Evolutionary conservation across 352 stramenopile genomes (phyloP), one percentile per base, ranked within the genome.

Genomic region (Pythium aphanidermatum): DNA sequence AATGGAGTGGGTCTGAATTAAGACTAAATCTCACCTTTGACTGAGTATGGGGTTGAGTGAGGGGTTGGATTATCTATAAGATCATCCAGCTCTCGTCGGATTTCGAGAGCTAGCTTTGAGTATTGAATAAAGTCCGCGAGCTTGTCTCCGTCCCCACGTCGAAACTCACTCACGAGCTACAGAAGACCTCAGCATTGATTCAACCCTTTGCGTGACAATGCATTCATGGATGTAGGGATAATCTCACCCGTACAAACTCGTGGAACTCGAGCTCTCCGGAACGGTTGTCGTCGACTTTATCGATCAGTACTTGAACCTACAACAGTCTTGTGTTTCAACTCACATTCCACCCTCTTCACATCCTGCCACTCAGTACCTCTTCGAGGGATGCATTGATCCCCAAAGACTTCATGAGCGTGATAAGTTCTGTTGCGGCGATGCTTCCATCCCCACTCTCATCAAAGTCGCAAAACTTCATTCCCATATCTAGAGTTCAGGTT

Each of bases 211-310:
- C n/a, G n/a, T n/a, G n/a, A n/a, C n/a, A n/a, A n/a, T n/a, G n/a
- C n/a, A n/a, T n/a, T n/a, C n/a, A n/a, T n/a, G 27, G 9, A 46
- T 12, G 17, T 12, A 49, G 55, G n/a, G n/a, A n/a, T n/a, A n/a
- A n/a, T n/a, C n/a, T 3, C 48, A 84, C 74, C 35, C 72, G 63
- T 32, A 85, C 75, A 45, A 85, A 87, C 51, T 87, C 75, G 19
- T 59, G 51, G 39, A 71, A 87, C 51, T 87, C 72, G 29, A 87
- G 55, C 42, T 83, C 67, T 0, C 75, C 75, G 12, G 75, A 87
- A 24, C 56, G 65, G 36, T 87, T 87, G 26, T 84, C 72, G 25
- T 87, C 75, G 5, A 85, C 75, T 42, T 78, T 83, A 40, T 83
- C 72, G 23, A 87, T 87, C 16, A 85, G 54, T 14, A 51, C 54